phyloP scores from a whole-genome alignment of 1,139 yeast genomes.

The Yamadazyma atmosphaerica region DNA sequence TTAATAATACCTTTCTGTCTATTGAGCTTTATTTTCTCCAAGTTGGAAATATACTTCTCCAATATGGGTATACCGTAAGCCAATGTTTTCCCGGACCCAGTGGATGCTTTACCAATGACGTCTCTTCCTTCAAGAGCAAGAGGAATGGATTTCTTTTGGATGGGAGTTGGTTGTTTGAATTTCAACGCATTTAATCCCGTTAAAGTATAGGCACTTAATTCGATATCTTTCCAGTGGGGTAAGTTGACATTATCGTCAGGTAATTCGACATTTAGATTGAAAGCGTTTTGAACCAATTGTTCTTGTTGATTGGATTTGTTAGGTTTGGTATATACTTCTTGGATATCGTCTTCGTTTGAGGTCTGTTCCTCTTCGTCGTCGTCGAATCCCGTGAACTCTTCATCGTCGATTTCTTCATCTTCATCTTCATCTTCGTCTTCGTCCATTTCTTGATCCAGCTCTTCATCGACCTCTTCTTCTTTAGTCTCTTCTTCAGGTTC shows the following conservation, averaged over 20 bases:
- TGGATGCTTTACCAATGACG: constrained; percentile 92
- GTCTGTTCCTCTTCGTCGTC: constrained; percentile 16
- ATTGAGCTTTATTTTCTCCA: constrained; percentile 23
- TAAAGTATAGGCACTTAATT: constrained; percentile 50
- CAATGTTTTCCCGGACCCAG: constrained; percentile 97
- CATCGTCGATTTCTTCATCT: constrained; percentile 16
- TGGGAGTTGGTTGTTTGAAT: constrained; percentile 75
- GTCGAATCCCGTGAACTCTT: constrained; percentile 28
- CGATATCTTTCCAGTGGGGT: constrained; percentile 57
- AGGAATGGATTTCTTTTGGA: constrained; percentile 80
- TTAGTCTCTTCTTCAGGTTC: constrained; percentile 9
- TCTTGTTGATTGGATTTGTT: no score
- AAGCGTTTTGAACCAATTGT: constrained; percentile 21
- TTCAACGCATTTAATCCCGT: constrained; percentile 60
- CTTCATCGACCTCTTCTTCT: constrained; percentile 11
- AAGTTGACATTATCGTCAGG: constrained; percentile 47
- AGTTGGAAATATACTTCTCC: constrained; percentile 53
- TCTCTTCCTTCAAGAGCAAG: constrained; percentile 71
- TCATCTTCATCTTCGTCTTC: constrained; percentile 15
- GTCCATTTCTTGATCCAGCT: constrained; percentile 16
- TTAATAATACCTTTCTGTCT: constrained; percentile 22
- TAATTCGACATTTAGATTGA: constrained; percentile 24
- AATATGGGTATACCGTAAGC: constrained; percentile 96
- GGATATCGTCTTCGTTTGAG: constrained; percentile 14
- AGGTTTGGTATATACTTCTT: constrained; percentile 14